Conservation (phyloP, 345 rosid genomes). For the Gossypium anomalum region DNA sequence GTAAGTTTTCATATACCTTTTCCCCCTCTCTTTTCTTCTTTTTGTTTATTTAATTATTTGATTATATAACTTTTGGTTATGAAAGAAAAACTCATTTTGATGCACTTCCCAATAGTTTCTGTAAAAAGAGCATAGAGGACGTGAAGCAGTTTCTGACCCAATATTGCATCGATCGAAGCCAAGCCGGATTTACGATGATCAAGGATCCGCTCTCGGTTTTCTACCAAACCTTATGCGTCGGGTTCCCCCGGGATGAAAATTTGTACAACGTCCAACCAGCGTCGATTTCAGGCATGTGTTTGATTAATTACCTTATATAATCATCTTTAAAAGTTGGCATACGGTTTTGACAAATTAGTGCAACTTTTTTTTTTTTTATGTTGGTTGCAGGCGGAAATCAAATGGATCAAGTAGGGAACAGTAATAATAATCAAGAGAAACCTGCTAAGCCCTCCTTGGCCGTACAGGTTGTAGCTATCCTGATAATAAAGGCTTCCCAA, state of each 20-base stretch:
- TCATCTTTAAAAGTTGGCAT: background rate
- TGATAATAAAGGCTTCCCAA: background rate
- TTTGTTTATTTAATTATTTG: background rate
- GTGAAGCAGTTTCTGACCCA: slow-evolving; percentile 44
- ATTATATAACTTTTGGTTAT: background rate
- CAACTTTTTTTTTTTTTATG: background rate
- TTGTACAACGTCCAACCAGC: slow-evolving; percentile 14
- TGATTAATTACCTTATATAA: background rate
- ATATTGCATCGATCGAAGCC: slow-evolving; percentile 34
- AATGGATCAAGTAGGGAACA: slow-evolving; percentile 19
- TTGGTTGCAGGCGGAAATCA: slow-evolving; percentile 14
- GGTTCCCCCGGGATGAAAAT: slow-evolving; percentile 25
- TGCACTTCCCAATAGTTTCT: slow-evolving; percentile 26
- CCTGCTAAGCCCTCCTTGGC: slow-evolving; percentile 27
- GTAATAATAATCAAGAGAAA: slow-evolving; percentile 17
- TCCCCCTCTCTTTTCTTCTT: background rate
- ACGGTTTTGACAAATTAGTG: background rate
- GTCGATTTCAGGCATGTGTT: slow-evolving; percentile 24
- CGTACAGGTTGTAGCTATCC: slow-evolving; percentile 32
- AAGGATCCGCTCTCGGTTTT: slow-evolving; percentile 46
- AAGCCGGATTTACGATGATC: slow-evolving; percentile 35
- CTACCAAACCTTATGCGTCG: slow-evolving; percentile 45
- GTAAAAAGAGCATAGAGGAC: slow-evolving; percentile 30
- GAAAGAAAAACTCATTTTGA: background rate
- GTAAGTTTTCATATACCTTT: slow-evolving; percentile 27